Evolutionary conservation across 805 yeast species (phyloP), one percentile per base, ranked within the genome.

Genomic region (Starmerella floricola): DNA sequence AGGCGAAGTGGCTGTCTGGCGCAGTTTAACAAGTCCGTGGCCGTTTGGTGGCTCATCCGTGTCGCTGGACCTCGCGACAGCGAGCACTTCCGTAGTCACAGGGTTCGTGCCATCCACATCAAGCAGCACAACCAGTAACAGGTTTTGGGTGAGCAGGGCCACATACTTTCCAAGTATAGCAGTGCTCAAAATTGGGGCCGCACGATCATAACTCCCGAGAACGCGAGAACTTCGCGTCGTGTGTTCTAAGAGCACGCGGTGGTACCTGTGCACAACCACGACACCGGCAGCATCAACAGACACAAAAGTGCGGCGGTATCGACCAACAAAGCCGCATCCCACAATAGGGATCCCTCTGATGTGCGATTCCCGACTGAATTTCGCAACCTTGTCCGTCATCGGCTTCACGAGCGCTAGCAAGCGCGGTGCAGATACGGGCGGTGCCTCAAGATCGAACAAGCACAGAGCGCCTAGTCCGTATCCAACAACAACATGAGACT

Each of bases 401-500:
- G 59, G 24, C 18, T 13, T 21, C 13, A 43, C 38, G 11, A 34
- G 6, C 2, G 40, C 15, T 32, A 47, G 37, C 10, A 39, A 32
- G 13, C 28, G 17, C 4, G 46, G 35, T 15, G 12, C 27, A 6
- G 23, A 20, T 4, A 15, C 24, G 2, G 45, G 42, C 12, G 48
- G 45, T 4, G 38, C 31, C 11, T 56, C 59, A 21, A 79, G 51
- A 47, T 81, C 77, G 94, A 95, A 88, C 2, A 82, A 51, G 23
- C 69, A 62, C 2, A 87, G 68, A 41, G 65, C 66, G 0, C 96
- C 97, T 18, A 68, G 61, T 4, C 66, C 63, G 49, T 71, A 75
- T 1, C 94, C 94, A 0, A 76, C 79, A 0, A 80, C 84, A 2
- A 85, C 48, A 52, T 69, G 72, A 0, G 79, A 67, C 1, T 82